These are phyloP conservation scores for Cardamine resedifolia DNA, from an alignment of 345 rosid species.

Conservation along the genomic window DNA sequence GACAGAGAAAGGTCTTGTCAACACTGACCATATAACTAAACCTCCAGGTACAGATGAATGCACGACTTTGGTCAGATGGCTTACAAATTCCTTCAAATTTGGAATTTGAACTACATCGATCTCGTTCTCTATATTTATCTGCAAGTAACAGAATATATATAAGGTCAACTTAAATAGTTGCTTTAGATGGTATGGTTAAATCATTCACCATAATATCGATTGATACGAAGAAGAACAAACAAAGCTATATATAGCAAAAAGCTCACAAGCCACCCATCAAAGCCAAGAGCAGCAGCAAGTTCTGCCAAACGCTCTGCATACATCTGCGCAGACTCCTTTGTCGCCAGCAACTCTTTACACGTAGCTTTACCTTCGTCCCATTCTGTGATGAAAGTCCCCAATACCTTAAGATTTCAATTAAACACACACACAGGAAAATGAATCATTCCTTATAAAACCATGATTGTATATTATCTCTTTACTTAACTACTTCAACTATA, in stretches of 20 bases:
- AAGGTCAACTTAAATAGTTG: not conserved
- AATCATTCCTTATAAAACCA: conserved; percentile 1
- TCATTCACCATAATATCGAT: not conserved
- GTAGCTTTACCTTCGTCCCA: conserved; percentile 58
- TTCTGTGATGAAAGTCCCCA: conserved; percentile 85
- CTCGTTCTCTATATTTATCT: conserved; percentile 68
- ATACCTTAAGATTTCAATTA: conserved; percentile 46
- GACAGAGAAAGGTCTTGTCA: not conserved
- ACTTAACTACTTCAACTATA: not conserved
- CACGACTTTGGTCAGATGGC: conserved; percentile 66
- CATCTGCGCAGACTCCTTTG: conserved; percentile 60
- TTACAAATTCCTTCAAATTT: conserved; percentile 56
- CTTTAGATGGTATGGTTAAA: not conserved
- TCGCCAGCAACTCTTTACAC: conserved; percentile 55
- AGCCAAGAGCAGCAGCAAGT: conserved; percentile 67
- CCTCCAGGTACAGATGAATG: conserved; percentile 69
- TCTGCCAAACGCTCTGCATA: conserved; percentile 71
- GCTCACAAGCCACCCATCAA: conserved; percentile 88
- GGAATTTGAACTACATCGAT: conserved; percentile 53
- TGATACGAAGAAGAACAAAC: not conserved
- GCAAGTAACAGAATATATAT: conserved; percentile 34
- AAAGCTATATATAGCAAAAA: conserved; percentile 13
- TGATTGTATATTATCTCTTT: too few species aligned
- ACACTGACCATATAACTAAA: conserved; percentile 72
- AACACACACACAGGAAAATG: conserved; percentile 1